Evolutionary conservation across 129 eudicot species (phyloP), one percentile per base, ranked within the genome.

Genomic region (Pulicaria dysenterica): DNA sequence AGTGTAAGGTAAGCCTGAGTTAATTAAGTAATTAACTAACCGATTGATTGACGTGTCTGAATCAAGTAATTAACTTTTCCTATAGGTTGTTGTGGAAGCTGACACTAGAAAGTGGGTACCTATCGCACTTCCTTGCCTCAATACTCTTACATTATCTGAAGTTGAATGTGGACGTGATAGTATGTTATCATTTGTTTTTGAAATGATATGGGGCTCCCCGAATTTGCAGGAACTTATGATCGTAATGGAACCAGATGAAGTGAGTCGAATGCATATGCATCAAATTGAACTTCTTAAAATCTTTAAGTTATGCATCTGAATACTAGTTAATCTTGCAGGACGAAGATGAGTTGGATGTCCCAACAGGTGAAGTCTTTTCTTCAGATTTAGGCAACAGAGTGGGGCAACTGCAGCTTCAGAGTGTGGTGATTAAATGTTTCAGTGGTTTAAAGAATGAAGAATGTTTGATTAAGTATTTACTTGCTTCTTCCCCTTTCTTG

Each of bases 131-230:
- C 43, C 49, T 37, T 7, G 42, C 49, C 43, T 70, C 44, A 56
- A 24, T 53, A 19, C 12, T 6, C 64, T 70, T 42, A 45, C 3
- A 11, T 13, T 70, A 19, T 3, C 1, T 0, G 4, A 3, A 17
- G 5, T 70, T 2, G 13, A 24, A 55, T 41, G 41, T 55, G 6
- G 41, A 9, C 44, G n/a, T 14, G 38, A 37, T 16, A 24, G 3
- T 6, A 46, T 43, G 59, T 19, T 45, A 46, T 48, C 54, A 58
- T 72, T 15, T 46, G 68, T 37, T 16, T 14, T 19, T n/a, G 49
- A 36, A 15, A 58, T 59, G 49, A 72, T 72, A 5, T n/a, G 67
- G 2, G 45, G 68, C 8, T 72, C 42, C 4, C 69, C 77, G 8
- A 70, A 56, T 55, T 56, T 56, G 65, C 16, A 56, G 14, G 42